A percentile compares a stretch with the other conserved stretches of the same genome.
phyloP scores from a whole-genome alignment of 228 moss, liverwort and hornwort genomes.

The Sphagnum magellanicum region DNA sequence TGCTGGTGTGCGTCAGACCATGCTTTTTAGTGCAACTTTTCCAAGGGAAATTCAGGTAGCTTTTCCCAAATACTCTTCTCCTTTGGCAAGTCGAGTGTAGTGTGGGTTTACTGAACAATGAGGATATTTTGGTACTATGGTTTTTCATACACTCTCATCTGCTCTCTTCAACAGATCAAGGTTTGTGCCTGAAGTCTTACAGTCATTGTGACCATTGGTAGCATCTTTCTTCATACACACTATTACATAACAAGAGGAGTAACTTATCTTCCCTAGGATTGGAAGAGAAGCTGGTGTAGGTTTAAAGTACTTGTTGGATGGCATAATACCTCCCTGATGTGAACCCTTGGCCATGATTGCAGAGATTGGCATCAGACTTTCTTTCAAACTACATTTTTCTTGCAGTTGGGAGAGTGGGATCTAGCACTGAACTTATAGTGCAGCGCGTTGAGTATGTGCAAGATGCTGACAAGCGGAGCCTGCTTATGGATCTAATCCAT shows the following conservation, averaged over 20 bases:
- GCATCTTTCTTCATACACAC: no score
- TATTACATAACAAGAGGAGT: no score
- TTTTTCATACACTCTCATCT: no score
- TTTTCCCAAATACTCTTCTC: not conserved
- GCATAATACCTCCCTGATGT: no score
- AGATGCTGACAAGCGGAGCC: slow-evolving; percentile 86
- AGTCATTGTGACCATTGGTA: no score
- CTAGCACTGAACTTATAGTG: slow-evolving; percentile 91
- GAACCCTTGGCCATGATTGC: slow-evolving; percentile 4
- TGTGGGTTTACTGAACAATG: no score
- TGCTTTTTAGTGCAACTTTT: slow-evolving; percentile 97
- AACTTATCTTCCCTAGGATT: no score
- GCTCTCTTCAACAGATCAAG: no score
- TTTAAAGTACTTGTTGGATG: no score
- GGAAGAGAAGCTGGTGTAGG: no score
- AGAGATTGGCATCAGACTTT: slow-evolving; percentile 94
- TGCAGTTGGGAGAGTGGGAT: slow-evolving; percentile 93
- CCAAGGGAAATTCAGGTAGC: slow-evolving; percentile 92
- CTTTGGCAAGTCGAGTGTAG: not conserved
- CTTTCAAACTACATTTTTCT: slow-evolving; percentile 91
- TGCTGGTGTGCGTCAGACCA: slow-evolving; percentile 81
- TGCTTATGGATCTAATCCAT: slow-evolving; percentile 98
- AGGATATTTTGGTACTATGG: no score
- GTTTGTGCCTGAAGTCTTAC: no score
- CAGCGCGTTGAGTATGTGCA: slow-evolving; percentile 86